phyloP scores from a whole-genome alignment of 2,329 filamentous ascomycete species.

The Fusarium sp. region DNA sequence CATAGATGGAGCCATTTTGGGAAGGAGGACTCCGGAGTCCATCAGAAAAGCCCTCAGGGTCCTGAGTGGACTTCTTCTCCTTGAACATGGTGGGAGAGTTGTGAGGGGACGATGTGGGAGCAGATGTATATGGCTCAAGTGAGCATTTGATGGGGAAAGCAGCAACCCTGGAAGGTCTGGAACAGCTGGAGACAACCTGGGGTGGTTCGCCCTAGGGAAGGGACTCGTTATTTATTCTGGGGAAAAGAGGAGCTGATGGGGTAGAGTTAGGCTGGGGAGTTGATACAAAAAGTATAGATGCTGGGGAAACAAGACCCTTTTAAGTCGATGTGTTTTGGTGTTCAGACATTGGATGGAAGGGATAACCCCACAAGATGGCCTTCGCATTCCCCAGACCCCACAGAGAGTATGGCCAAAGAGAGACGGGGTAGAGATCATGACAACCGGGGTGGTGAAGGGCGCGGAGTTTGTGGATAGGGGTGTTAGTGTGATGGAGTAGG shows the following conservation, averaged over 20 bases:
- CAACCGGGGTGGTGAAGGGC: neutral
- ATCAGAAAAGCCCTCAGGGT: neutral
- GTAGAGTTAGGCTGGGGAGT: neutral
- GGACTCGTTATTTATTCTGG: neutral
- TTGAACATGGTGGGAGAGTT: neutral
- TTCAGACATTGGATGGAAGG: neutral
- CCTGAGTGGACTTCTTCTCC: slow-evolving; percentile 1
- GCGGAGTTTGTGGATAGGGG: neutral
- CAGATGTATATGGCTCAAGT: neutral
- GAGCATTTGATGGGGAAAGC: neutral
- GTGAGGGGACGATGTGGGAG: neutral
- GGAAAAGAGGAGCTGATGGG: neutral
- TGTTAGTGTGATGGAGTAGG: neutral
- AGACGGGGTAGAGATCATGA: neutral
- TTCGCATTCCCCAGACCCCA: neutral
- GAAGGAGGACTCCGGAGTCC: slow-evolving; percentile 2
- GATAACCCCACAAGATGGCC: neutral
- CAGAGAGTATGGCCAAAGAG: neutral
- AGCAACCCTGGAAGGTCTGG: neutral
- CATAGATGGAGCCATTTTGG: neutral
- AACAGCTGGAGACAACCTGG: neutral
- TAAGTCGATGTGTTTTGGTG: neutral
- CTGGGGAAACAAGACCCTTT: neutral
- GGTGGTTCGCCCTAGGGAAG: neutral
- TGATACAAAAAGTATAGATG: neutral